Conservation (phyloP, 768 basidiomycete genomes). For the Lactarius tabidus region DNA sequence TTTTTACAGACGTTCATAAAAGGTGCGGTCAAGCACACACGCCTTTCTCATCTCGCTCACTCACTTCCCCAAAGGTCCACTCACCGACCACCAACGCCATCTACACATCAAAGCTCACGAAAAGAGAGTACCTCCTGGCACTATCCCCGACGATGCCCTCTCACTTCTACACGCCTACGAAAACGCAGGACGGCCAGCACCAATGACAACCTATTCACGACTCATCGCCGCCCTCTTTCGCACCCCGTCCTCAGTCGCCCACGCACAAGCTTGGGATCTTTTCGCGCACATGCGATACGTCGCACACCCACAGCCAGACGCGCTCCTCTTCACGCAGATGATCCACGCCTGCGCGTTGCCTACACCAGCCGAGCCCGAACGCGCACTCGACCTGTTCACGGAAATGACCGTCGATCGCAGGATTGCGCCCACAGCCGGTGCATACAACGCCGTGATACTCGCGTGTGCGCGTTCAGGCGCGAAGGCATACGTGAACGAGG, state of each 20-base stretch:
- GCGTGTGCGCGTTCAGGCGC: conserved; percentile 69
- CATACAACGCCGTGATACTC: conserved; percentile 81
- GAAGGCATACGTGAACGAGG: conserved; percentile 68
- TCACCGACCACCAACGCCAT: conserved; percentile 58
- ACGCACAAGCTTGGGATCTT: conserved; percentile 88
- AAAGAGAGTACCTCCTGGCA: conserved; percentile 41
- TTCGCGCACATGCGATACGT: conserved; percentile 96
- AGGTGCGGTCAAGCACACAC: conserved; percentile 35
- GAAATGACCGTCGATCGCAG: conserved; percentile 81
- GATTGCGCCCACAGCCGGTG: conserved; percentile 56
- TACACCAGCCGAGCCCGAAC: conserved; percentile 73
- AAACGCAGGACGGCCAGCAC: conserved; percentile 52
- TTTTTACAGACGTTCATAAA: conserved; percentile 38
- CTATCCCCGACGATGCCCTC: conserved; percentile 61
- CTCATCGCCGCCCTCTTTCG: conserved; percentile 58
- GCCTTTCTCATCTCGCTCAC: conserved; percentile 1
- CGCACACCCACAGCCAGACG: conserved; percentile 78
- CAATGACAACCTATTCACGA: conserved; percentile 70
- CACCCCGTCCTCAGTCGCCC: conserved; percentile 41
- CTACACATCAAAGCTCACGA: conserved; percentile 70
- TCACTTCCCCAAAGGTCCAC: conserved; percentile 29
- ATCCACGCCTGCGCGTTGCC: conserved; percentile 77
- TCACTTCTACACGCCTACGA: conserved; percentile 72
- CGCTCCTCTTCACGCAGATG: conserved; percentile 75
- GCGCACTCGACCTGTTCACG: conserved; percentile 87